Conservation (phyloP, 208 protist genomes). For the Leishmania lainsoni region DNA sequence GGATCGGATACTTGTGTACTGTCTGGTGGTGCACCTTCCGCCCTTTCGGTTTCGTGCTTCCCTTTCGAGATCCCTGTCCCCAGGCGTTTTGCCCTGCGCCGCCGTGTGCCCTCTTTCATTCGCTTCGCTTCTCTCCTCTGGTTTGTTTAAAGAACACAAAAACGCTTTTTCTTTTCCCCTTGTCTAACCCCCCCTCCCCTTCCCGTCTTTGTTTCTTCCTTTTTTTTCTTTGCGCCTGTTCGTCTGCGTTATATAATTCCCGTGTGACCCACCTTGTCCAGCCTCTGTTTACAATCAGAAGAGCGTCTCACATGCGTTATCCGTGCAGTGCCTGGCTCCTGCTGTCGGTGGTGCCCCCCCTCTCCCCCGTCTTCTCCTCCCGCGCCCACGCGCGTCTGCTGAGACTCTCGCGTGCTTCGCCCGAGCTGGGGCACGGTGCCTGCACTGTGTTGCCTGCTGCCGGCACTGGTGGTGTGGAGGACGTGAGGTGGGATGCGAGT, state of each 20-base stretch:
- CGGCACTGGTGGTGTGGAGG: neutral
- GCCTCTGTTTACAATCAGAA: neutral
- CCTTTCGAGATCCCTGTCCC: neutral
- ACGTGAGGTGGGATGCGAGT: neutral
- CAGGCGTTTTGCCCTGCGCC: neutral
- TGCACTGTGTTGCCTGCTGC: neutral
- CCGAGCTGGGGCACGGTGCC: neutral
- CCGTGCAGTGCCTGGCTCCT: neutral
- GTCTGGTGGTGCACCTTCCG: neutral
- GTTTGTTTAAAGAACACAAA: neutral
- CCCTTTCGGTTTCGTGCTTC: neutral
- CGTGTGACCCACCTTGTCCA: neutral
- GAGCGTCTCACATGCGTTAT: neutral
- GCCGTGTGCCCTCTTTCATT: neutral
- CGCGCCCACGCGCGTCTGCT: neutral
- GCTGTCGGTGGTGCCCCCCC: neutral
- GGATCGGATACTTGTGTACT: neutral
- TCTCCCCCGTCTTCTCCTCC: neutral
- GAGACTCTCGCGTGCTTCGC: neutral
- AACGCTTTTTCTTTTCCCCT: neutral
- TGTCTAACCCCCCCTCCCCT: neutral
- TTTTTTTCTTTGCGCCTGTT: neutral
- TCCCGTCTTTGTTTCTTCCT: neutral
- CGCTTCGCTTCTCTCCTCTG: neutral
- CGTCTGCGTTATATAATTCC: neutral